A percentile compares a stretch with the other conserved stretches of the same genome.
Conservation (phyloP, 257 asterid genomes). For the Anisodus tanguticus region DNA sequence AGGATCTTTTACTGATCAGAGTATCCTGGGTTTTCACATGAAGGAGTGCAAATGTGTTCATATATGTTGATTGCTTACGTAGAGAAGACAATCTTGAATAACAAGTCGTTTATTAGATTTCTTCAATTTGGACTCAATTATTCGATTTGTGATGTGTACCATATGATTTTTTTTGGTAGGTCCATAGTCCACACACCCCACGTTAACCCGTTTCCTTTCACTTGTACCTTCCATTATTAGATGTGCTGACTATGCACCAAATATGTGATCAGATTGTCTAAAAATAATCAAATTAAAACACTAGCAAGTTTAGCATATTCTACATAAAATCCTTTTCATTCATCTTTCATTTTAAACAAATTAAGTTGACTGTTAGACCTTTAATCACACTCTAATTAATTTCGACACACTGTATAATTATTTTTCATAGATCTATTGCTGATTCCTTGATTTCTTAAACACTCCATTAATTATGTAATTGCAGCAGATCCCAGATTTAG, state of each 20-base stretch:
- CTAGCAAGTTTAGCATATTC: background rate
- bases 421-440: background rate
- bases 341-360: background rate
- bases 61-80: conserved; percentile 8
- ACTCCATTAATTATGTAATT: background rate
- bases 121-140: conserved; percentile 1
- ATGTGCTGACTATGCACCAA: background rate
- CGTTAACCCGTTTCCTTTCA: background rate
- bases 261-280: background rate
- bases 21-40: conserved; percentile 17
- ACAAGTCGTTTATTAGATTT: conserved; percentile 14
- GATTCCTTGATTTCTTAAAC: background rate
- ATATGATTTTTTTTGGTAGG: background rate
- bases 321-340: background rate
- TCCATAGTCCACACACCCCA: conserved; percentile 25
- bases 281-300: background rate
- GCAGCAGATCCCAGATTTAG: conserved; percentile 27
- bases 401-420: background rate
- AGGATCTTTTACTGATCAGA: background rate
- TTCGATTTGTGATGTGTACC: background rate
- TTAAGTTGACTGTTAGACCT: background rate
- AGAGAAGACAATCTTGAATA: background rate
- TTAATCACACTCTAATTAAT: background rate
- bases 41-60: background rate
- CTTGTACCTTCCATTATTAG: background rate